Conservation (phyloP, 2,329 filamentous ascomycete genomes). For the Teratosphaeria viscida region DNA sequence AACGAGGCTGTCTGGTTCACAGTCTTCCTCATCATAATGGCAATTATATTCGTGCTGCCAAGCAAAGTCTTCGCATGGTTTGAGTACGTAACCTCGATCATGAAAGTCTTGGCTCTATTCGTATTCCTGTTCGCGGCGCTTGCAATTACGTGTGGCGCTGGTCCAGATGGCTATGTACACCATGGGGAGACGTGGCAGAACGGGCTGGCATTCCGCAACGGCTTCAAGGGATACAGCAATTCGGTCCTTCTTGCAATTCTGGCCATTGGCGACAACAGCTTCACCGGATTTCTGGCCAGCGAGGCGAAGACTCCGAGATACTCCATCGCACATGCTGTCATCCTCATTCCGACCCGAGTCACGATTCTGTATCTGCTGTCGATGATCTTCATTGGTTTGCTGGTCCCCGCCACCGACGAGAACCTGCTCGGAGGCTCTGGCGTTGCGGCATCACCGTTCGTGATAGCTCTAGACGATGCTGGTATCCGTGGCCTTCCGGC, state of each 20-base stretch:
- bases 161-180: conserved; percentile 47
- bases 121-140: conserved; percentile 33
- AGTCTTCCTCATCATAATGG: conserved; percentile 63
- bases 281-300: conserved; percentile 33
- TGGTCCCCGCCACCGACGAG: conserved; percentile 12
- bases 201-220: conserved; percentile 33
- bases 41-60: conserved; percentile 1
- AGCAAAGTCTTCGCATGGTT: conserved; percentile 25
- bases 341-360: conserved; percentile 18
- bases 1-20: conserved; percentile 68
- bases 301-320: conserved; percentile 31
- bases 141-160: conserved; percentile 49
- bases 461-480: conserved; percentile 51
- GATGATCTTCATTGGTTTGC: conserved; percentile 20
- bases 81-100: conserved; percentile 11
- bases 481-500: conserved; percentile 48
- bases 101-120: conserved; percentile 25
- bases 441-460: conserved; percentile 46
- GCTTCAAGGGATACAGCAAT: conserved; percentile 50
- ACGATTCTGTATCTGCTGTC: conserved; percentile 28
- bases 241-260: conserved; percentile 34
- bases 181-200: conserved; percentile 29
- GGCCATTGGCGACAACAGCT: conserved; percentile 17
- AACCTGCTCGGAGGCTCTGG: conserved; percentile 14
- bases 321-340: conserved; percentile 22